Evolutionary conservation across 169 alveolate species (phyloP).

Genomic region (Eimeria acervulina): DNA sequence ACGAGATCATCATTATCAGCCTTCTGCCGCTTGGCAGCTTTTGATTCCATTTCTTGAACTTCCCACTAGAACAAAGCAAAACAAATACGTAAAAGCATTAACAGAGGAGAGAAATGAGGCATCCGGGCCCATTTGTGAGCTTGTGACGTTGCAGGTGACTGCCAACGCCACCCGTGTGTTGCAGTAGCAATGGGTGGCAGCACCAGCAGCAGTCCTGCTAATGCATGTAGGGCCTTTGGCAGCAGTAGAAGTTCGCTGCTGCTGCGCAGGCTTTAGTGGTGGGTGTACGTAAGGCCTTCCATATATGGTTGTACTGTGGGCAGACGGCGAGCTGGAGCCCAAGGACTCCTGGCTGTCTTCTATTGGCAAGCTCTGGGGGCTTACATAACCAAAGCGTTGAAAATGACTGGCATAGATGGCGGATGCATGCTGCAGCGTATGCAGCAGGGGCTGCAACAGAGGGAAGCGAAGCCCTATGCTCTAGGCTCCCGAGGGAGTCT

Average conservation of each 20-base stretch:
- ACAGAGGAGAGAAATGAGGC: not conserved
- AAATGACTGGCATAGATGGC: not conserved
- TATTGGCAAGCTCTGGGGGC: not conserved
- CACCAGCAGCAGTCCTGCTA: not conserved
- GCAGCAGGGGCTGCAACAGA: not conserved
- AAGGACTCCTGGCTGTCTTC: no score
- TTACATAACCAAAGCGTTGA: not conserved
- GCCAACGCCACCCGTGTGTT: not conserved
- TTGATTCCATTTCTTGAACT: not conserved
- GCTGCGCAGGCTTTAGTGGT: not conserved
- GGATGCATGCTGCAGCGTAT: conserved; percentile 8
- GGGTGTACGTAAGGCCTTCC: not conserved
- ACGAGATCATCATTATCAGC: not conserved
- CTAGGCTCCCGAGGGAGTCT: not conserved
- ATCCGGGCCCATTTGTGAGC: not conserved
- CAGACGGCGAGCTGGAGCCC: no score
- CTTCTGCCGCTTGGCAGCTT: not conserved
- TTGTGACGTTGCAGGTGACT: not conserved
- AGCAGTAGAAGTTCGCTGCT: not conserved
- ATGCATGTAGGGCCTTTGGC: not conserved
- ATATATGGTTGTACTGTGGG: not conserved
- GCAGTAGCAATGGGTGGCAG: not conserved
- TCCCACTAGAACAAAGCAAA: not conserved
- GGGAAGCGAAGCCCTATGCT: not conserved
- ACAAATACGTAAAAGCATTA: not conserved